Conservation (phyloP, 352 stramenopile species). For the Globisporangium perplexum region DNA sequence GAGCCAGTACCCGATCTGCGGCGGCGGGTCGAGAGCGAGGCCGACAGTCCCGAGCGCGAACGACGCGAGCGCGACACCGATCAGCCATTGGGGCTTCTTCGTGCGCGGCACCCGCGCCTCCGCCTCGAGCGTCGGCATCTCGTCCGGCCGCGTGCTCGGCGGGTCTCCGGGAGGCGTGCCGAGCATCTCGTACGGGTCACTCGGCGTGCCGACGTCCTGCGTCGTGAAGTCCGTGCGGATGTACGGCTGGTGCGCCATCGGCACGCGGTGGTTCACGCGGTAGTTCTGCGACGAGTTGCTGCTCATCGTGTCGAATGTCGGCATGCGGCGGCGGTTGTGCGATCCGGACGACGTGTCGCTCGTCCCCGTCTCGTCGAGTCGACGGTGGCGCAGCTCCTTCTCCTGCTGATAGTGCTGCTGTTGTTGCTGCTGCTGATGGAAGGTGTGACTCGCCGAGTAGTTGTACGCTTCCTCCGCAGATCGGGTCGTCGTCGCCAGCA, state of each 20-base stretch:
- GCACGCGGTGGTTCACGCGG: constrained; percentile 5
- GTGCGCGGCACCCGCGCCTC: constrained; percentile 19
- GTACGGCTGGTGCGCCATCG: constrained; percentile 19
- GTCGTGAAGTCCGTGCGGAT: constrained; percentile 48
- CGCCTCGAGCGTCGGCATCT: constrained; percentile 14
- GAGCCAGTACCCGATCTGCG: constrained; percentile 46
- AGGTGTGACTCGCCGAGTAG: neutral
- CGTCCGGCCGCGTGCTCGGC: constrained; percentile 18
- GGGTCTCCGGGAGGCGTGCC: constrained; percentile 52
- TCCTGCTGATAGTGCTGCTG: neutral
- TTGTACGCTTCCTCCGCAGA: constrained; percentile 1
- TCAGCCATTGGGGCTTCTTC: constrained; percentile 39
- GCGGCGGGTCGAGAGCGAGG: constrained; percentile 22
- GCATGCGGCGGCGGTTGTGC: constrained; percentile 9
- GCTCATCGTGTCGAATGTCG: constrained; percentile 8
- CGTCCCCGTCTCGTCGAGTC: neutral
- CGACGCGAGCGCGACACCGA: constrained; percentile 27
- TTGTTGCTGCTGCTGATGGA: neutral
- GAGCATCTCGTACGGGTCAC: constrained; percentile 38
- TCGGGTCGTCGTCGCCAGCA: neutral
- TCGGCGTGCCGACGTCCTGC: constrained; percentile 22
- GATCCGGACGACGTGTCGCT: constrained; percentile 6
- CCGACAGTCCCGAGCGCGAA: constrained; percentile 33
- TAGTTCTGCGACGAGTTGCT: constrained; percentile 14
- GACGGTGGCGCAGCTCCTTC: neutral